These are phyloP conservation scores for Penicillium turbatum DNA, from an alignment of 495 filamentous ascomycete species.

Conservation along the genomic window DNA sequence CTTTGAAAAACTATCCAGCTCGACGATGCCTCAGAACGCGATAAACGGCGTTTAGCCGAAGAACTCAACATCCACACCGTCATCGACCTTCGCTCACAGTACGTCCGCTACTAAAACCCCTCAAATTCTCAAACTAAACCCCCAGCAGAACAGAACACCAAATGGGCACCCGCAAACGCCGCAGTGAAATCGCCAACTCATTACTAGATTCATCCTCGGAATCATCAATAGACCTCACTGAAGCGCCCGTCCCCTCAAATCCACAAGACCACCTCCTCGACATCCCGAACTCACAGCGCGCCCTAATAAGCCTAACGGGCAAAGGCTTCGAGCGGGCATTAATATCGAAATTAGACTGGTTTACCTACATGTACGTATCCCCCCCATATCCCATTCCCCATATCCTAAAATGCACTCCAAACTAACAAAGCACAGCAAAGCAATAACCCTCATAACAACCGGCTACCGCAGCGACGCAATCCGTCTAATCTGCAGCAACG, in stretches of 20 bases:
- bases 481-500: conserved; percentile 58
- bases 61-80: conserved; percentile 64
- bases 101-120: conserved; percentile 13
- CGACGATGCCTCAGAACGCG: conserved; percentile 67
- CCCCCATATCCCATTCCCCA: not conserved
- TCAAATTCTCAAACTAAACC: not conserved
- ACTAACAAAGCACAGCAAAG: conserved; percentile 40
- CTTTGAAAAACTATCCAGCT: too few relatives aligned
- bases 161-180: conserved; percentile 62
- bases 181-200: conserved; percentile 30
- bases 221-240: conserved; percentile 16
- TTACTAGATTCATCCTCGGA: not conserved
- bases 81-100: conserved; percentile 75
- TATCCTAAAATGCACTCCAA: too few relatives aligned
- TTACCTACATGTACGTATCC: conserved; percentile 51
- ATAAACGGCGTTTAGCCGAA: conserved; percentile 55
- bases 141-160: conserved; percentile 62
- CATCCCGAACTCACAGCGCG: conserved; percentile 57
- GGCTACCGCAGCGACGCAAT: conserved; percentile 67
- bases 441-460: conserved; percentile 54
- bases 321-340: conserved; percentile 63
- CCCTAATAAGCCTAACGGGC: conserved; percentile 69
- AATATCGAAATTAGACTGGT: conserved; percentile 63
- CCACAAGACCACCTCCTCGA: conserved; percentile 46
- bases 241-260: conserved; percentile 31